Base-by-base conservation (phyloP, 2,329 filamentous ascomycete species). In the Claviceps digitariae region DNA sequence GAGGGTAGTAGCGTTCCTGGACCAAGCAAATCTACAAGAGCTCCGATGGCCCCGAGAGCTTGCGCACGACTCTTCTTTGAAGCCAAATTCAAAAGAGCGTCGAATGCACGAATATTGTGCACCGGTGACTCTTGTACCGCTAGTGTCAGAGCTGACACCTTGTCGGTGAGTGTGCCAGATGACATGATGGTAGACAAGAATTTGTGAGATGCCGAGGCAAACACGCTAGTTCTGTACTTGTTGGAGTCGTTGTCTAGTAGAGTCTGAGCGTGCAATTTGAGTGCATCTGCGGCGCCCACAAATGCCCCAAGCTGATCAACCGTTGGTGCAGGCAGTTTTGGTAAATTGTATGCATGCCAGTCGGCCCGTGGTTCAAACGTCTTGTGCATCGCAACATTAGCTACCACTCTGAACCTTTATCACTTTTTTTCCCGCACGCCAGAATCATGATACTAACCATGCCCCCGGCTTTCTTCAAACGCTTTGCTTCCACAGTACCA, bases 151-250 rank as follows among this genome's bases (percentile, higher is more conserved):
- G 93, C 94, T 2, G 93, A 98, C 45, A 97, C 86, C 68, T 96
- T 97, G 68, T 98, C 93, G 53, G 90, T 94, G 61, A 97, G 80
- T 10, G 94, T 98, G 74, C 93, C 93, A 1, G 90, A 94, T 10
- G 89, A 76, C 87, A 97, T 96, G 66, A 98, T 96, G 20, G 90
- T 95, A 1, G 90, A 88, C 75, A 97, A 84, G 74, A 98, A 98
- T 67, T 90, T 95, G 69, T 94, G 87, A 43, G 90, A 91, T 2
- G 91, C 93, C 27, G 88, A 89, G 50, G 87, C 82, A 7, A 87
- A 82, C 53, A 86, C 73, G 59, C 88, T 84, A 27, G 82, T 79
- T 53, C 77, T 77, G 70, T 96, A 98, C 48, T 80, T 74, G 43
- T 80, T 76, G 56, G 86, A 86, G 64, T 98, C 93, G 27, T 81